These are phyloP conservation scores for Penicillium angulare DNA, from an alignment of 495 filamentous ascomycete genomes.

Conservation along the genomic window DNA sequence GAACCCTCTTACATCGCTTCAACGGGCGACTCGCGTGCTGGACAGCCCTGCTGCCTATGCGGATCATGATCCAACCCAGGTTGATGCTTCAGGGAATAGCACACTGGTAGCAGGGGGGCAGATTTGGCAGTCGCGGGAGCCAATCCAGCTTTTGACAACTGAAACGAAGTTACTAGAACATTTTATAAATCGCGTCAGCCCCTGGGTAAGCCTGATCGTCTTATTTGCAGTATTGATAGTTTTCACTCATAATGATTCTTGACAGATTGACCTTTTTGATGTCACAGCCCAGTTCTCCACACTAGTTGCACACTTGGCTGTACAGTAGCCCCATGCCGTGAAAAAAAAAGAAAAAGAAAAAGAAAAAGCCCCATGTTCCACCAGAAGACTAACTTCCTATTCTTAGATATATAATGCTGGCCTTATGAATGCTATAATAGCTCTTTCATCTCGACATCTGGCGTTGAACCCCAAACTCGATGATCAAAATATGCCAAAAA, in stretches of 20 bases:
- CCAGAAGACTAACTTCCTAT: background rate
- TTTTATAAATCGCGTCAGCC: conserved; percentile 18
- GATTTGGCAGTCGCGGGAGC: conserved; percentile 18
- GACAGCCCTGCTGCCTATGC: conserved; percentile 7
- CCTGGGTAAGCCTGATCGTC: conserved; percentile 10
- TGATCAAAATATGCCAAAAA: background rate
- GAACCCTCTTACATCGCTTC: conserved; percentile 7
- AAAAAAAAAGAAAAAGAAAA: background rate
- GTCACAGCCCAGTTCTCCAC: background rate
- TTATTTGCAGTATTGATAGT: background rate
- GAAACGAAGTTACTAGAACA: conserved; percentile 14
- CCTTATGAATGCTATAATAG: conserved; percentile 20
- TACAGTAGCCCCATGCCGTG: background rate
- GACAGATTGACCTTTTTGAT: conserved; percentile 5
- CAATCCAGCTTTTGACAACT: conserved; percentile 11
- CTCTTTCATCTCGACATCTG: conserved; percentile 20
- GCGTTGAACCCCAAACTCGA: conserved; percentile 11
- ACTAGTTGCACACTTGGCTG: background rate
- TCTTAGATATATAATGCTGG: conserved; percentile 15
- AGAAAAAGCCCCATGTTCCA: background rate
- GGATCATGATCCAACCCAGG: background rate
- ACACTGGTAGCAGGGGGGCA: conserved; percentile 3
- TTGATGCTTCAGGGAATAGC: background rate
- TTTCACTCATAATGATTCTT: background rate
- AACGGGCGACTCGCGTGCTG: conserved; percentile 17